Evolutionary conservation across 768 basidiomycete genomes (phyloP).

Genomic region (Amanita jacksonii): DNA sequence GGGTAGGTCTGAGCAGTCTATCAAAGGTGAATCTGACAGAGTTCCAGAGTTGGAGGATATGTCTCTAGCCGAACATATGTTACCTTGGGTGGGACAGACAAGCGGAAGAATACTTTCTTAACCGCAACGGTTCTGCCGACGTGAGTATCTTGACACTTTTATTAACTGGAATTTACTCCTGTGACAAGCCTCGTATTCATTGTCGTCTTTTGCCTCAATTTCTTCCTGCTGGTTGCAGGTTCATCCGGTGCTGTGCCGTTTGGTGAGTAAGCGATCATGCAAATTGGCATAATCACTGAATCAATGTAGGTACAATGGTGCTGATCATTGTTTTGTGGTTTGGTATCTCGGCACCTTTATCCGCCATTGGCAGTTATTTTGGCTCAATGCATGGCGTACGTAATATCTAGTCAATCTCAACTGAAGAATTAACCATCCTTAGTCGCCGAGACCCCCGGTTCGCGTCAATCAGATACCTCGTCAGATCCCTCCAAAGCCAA

Average conservation of each 20-base stretch:
- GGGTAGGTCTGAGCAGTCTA: slow-evolving; percentile 34
- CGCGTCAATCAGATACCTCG: slow-evolving; percentile 89
- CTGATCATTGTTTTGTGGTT: slow-evolving; percentile 85
- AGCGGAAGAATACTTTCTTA: slow-evolving; percentile 73
- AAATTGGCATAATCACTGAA: neutral
- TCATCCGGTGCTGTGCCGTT: slow-evolving; percentile 97
- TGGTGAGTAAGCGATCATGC: slow-evolving; percentile 32
- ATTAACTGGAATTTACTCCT: neutral
- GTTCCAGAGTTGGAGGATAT: slow-evolving; percentile 74
- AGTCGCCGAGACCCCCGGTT: slow-evolving; percentile 76
- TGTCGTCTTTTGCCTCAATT: slow-evolving; percentile 82
- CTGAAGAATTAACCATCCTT: slow-evolving; percentile 4
- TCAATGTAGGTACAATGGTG: slow-evolving; percentile 61
- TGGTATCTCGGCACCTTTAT: slow-evolving; percentile 87
- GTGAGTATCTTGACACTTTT: slow-evolving; percentile 31
- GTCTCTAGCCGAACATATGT: slow-evolving; percentile 75
- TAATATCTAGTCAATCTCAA: neutral
- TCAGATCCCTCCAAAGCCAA: slow-evolving; percentile 87
- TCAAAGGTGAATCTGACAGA: slow-evolving; percentile 5
- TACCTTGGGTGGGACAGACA: slow-evolving; percentile 70
- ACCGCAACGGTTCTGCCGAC: slow-evolving; percentile 86
- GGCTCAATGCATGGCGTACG: slow-evolving; percentile 83
- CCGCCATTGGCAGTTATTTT: slow-evolving; percentile 76
- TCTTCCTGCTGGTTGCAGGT: slow-evolving; percentile 75
- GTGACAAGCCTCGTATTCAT: slow-evolving; percentile 63